Evolutionary conservation across 306 rosid species (phyloP).

Genomic region (Acacia confusa): DNA sequence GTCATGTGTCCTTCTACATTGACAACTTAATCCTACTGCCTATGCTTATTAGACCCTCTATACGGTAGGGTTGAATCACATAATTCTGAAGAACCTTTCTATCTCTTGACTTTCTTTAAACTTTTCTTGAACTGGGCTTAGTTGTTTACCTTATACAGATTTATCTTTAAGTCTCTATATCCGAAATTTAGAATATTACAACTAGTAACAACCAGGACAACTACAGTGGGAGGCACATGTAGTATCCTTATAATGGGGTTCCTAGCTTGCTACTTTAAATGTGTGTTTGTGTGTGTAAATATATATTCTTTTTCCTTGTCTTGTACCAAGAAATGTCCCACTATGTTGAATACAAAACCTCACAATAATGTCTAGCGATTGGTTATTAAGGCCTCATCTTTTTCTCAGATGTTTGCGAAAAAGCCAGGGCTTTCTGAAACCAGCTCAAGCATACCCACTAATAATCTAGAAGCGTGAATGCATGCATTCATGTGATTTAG

Average conservation of each 20-base stretch:
- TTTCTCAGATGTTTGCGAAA: not conserved
- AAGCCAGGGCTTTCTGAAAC: slow-evolving; percentile 9
- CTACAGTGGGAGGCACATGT: slow-evolving; percentile 31
- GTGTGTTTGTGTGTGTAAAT: not conserved
- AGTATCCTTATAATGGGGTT: slow-evolving; percentile 16
- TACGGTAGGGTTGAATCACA: no score
- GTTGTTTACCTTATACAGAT: no score
- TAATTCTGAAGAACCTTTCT: no score
- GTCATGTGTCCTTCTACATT: no score
- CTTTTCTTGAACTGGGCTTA: no score
- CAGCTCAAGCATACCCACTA: slow-evolving; percentile 30
- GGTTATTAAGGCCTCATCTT: slow-evolving; percentile 11
- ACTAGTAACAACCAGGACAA: not conserved
- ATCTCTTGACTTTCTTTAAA: no score
- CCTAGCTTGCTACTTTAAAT: not conserved
- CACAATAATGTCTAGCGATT: slow-evolving; percentile 5
- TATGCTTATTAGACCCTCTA: no score
- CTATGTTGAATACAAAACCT: slow-evolving; percentile 20
- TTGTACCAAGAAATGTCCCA: slow-evolving; percentile 18
- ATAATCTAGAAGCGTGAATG: slow-evolving; percentile 8
- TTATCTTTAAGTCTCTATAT: no score
- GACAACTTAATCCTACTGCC: no score
- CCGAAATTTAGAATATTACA: no score
- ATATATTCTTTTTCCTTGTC: slow-evolving; percentile 8
- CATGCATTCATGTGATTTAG: slow-evolving; percentile 31